phyloP scores from a whole-genome alignment of 2,329 filamentous ascomycete genomes.

The Cercospora berteroae region DNA sequence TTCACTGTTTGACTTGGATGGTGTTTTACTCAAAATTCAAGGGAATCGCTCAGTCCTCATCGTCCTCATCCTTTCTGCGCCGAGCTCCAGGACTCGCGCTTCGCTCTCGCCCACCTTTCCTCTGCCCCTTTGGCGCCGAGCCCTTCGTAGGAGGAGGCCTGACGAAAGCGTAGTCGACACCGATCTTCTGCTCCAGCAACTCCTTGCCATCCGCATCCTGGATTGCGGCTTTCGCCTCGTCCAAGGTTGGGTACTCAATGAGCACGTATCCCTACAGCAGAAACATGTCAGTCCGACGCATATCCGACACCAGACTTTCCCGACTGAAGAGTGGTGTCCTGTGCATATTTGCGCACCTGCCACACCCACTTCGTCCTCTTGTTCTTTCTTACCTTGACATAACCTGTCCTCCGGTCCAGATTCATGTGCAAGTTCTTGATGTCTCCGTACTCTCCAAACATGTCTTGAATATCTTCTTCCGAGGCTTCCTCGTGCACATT shows the following conservation, averaged over 20 bases:
- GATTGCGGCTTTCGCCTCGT: constrained; percentile 78
- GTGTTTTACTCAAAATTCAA: neutral
- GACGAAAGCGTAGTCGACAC: constrained; percentile 83
- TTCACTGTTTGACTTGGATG: neutral
- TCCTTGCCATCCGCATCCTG: constrained; percentile 74
- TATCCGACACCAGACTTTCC: constrained; percentile 1
- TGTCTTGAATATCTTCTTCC: constrained; percentile 77
- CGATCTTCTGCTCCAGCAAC: constrained; percentile 75
- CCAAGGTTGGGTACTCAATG: constrained; percentile 77
- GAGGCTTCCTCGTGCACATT: constrained; percentile 86
- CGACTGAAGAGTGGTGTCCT: neutral
- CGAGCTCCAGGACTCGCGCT: constrained; percentile 47
- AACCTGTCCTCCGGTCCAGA: constrained; percentile 76
- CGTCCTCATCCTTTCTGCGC: constrained; percentile 29
- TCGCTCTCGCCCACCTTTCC: constrained; percentile 39
- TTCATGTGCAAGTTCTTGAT: constrained; percentile 86
- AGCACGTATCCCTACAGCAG: constrained; percentile 71
- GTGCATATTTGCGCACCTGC: constrained; percentile 1
- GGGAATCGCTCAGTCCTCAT: constrained; percentile 20
- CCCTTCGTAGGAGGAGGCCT: constrained; percentile 66
- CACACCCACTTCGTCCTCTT: neutral
- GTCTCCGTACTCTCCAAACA: constrained; percentile 80
- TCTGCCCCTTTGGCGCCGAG: constrained; percentile 30
- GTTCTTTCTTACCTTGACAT: constrained; percentile 66
- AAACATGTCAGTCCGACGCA: neutral